These are phyloP conservation scores for Pythium insidiosum DNA, from an alignment of 352 stramenopile species.

Conservation along the genomic window DNA sequence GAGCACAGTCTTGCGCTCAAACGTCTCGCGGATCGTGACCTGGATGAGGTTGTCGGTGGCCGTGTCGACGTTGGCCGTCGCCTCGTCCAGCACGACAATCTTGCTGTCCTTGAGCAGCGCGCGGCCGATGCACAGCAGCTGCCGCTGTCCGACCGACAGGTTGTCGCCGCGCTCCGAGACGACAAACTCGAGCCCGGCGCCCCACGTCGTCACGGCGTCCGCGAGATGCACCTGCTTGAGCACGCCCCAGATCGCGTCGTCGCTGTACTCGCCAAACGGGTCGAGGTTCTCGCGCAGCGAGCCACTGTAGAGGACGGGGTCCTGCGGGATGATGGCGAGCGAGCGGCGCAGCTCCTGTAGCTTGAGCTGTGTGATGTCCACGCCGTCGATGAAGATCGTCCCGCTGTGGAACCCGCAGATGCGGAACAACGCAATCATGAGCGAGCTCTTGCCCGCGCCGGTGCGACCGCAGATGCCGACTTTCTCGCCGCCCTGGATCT, in stretches of 20 bases:
- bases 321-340: slow-evolving; percentile 89
- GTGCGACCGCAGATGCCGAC: slow-evolving; percentile 48
- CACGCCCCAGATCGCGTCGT: slow-evolving; percentile 52
- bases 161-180: slow-evolving; percentile 92
- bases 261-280: slow-evolving; percentile 74
- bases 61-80: slow-evolving; percentile 81
- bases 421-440: slow-evolving; percentile 84
- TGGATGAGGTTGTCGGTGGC: slow-evolving; percentile 59
- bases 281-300: slow-evolving; percentile 87
- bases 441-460: slow-evolving; percentile 32
- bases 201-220: slow-evolving; percentile 35
- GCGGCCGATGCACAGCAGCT: slow-evolving; percentile 91
- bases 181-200: slow-evolving; percentile 66
- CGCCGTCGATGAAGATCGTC: slow-evolving; percentile 81
- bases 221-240: slow-evolving; percentile 66
- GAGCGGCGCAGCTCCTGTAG: slow-evolving; percentile 67
- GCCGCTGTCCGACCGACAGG: slow-evolving; percentile 90
- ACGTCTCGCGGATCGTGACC: slow-evolving; percentile 38
- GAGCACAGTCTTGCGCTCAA: slow-evolving; percentile 83
- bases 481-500: slow-evolving; percentile 24
- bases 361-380: slow-evolving; percentile 75
- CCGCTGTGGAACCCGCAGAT: slow-evolving; percentile 75
- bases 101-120: slow-evolving; percentile 86
- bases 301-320: slow-evolving; percentile 89
- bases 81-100: slow-evolving; percentile 96